phyloP scores from a whole-genome alignment of 139 green algal species.

The Closterium sp. region DNA sequence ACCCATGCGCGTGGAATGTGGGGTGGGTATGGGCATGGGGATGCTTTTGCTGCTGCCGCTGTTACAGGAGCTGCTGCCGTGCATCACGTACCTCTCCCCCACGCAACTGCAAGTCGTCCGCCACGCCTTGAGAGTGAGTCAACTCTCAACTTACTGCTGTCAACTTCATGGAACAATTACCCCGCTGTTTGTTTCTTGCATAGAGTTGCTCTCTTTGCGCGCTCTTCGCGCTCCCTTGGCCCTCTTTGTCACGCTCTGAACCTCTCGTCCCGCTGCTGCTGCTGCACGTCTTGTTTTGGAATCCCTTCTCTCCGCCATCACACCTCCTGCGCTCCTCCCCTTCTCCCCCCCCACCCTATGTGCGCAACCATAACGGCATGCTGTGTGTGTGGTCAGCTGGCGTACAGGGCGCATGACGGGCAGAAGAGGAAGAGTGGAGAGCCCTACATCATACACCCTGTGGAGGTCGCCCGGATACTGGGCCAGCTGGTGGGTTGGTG shows the following conservation, averaged over 20 bases:
- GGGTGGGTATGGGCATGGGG: neutral
- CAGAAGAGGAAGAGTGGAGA: conserved; percentile 82
- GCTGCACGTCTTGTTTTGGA: neutral
- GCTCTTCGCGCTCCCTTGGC: neutral
- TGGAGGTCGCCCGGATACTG: conserved; percentile 82
- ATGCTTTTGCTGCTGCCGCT: neutral
- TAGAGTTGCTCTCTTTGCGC: neutral
- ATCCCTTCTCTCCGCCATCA: neutral
- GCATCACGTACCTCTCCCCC: conserved; percentile 14
- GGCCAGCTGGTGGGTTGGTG: conserved; percentile 56
- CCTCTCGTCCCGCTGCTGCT: neutral
- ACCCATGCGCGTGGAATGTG: neutral
- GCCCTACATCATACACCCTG: conserved; percentile 87
- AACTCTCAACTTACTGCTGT: neutral
- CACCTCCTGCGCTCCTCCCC: neutral
- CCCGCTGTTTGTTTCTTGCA: neutral
- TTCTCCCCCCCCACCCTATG: neutral
- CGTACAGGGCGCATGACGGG: conserved; percentile 70
- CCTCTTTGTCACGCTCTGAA: neutral
- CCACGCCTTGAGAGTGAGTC: conserved; percentile 18
- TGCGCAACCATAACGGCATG: neutral
- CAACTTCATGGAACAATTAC: neutral
- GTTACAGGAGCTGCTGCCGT: conserved; percentile 21
- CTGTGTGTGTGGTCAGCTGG: conserved; percentile 48
- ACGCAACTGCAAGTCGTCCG: neutral